Percentiles rank a stretch among this genome's conserved stretches.
Evolutionary conservation across 2,329 filamentous ascomycete genomes (phyloP).

Genomic region (Fusarium fujikuroi): DNA sequence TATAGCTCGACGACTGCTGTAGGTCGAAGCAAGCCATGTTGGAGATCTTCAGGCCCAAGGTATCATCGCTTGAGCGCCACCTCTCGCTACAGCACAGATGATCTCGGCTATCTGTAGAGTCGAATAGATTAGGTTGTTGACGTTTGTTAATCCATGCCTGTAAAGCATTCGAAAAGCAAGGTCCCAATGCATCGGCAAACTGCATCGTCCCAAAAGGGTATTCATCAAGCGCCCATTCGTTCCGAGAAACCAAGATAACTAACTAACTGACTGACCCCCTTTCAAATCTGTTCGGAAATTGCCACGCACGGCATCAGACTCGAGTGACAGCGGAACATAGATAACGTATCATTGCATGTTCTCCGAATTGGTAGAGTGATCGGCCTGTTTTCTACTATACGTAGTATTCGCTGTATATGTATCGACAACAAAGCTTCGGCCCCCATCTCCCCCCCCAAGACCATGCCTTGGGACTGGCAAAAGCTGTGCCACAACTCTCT

Average conservation of each 20-base stretch:
- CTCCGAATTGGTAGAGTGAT: not conserved
- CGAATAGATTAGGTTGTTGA: not conserved
- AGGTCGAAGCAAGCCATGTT: not conserved
- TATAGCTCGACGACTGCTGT: not conserved
- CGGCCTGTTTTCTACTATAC: not conserved
- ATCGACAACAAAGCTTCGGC: not conserved
- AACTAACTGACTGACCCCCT: not conserved
- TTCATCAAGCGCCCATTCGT: not conserved
- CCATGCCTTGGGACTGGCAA: too few species aligned
- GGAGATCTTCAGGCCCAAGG: not conserved
- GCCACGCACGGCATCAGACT: not conserved
- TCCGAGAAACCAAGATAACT: not conserved
- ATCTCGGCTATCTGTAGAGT: not conserved
- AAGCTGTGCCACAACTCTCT: conserved; percentile 21
- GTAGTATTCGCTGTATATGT: not conserved
- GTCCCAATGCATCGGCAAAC: conserved; percentile 3
- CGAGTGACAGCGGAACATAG: not conserved
- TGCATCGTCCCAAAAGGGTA: conserved; percentile 17
- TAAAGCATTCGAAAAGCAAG: not conserved
- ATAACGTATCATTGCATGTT: not conserved
- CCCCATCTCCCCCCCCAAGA: conserved; percentile 3
- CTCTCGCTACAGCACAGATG: not conserved
- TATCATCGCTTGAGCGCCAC: not conserved
- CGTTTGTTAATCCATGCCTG: not conserved
- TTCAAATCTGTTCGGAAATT: not conserved